These are phyloP conservation scores for Hypholoma fasciculare DNA, from an alignment of 768 basidiomycete species.

Conservation along the genomic window DNA sequence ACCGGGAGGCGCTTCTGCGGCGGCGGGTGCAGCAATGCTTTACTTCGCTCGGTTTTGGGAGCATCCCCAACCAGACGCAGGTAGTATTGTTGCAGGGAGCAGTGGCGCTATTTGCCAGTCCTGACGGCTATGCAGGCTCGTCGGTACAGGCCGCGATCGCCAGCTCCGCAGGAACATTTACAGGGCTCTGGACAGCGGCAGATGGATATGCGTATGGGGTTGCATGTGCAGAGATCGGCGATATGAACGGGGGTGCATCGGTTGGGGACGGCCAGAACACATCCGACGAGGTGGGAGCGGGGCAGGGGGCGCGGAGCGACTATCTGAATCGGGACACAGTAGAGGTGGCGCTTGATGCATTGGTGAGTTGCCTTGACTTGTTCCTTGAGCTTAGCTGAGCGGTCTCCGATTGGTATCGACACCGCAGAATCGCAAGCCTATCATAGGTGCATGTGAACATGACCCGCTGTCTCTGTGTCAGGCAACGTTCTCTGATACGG, in stretches of 20 bases:
- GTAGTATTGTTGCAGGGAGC: constrained; percentile 77
- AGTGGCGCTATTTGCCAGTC: constrained; percentile 80
- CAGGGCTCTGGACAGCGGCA: constrained; percentile 78
- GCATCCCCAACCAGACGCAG: constrained; percentile 84
- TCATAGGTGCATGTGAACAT: constrained; percentile 84
- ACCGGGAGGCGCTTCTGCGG: constrained; percentile 81
- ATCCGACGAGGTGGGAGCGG: constrained; percentile 23
- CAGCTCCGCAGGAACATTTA: constrained; percentile 80
- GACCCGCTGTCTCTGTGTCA: constrained; percentile 77
- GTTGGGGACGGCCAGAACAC: background rate
- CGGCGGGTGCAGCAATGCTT: constrained; percentile 91
- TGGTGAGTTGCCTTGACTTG: constrained; percentile 49
- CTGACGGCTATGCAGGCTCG: constrained; percentile 81
- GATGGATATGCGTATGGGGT: constrained; percentile 95
- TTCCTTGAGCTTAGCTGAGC: background rate
- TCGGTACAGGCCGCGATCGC: constrained; percentile 92
- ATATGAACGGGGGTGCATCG: constrained; percentile 39
- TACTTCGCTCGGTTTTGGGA: constrained; percentile 72
- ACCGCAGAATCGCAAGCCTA: constrained; percentile 68
- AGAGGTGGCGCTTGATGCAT: constrained; percentile 73
- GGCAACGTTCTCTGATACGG: constrained; percentile 40
- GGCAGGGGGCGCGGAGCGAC: constrained; percentile 37
- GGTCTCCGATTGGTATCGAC: constrained; percentile 9
- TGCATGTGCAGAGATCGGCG: constrained; percentile 60
- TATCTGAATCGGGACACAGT: constrained; percentile 75